Percentiles rank a stretch among this genome's conserved stretches.
Conservation (phyloP, 345 rosid species). For the Microthlaspi erraticum region DNA sequence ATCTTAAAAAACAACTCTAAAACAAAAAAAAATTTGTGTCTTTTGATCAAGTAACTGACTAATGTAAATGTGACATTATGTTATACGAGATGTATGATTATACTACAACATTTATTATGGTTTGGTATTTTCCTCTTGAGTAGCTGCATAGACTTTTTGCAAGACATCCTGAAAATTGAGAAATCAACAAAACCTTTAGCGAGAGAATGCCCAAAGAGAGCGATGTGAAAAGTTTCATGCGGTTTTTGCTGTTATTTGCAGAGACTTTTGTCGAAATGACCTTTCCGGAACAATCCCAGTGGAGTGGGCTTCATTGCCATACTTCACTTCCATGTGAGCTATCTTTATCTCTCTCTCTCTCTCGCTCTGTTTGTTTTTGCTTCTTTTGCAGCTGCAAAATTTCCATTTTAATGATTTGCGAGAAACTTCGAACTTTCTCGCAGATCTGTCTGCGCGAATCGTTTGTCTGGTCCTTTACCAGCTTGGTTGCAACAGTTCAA, state of each 20-base stretch:
- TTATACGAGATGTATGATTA: too few species aligned
- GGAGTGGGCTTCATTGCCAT: constrained; percentile 57
- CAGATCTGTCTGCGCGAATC: constrained; percentile 53
- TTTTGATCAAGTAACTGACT: too few species aligned
- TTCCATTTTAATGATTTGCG: not conserved
- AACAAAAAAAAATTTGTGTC: too few species aligned
- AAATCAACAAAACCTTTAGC: too few species aligned
- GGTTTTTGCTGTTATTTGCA: not conserved
- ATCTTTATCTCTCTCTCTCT: not conserved
- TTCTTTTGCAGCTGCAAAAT: not conserved
- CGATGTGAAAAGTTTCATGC: constrained; percentile 17
- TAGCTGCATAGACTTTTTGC: too few species aligned
- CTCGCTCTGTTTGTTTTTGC: not conserved
- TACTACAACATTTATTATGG: too few species aligned
- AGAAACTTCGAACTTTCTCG: not conserved
- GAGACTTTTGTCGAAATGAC: constrained; percentile 45
- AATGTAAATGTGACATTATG: too few species aligned
- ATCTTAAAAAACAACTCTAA: too few species aligned
- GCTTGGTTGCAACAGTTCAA: constrained; percentile 48
- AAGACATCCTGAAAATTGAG: too few species aligned
- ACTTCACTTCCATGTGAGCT: constrained; percentile 53
- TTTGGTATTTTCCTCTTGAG: too few species aligned
- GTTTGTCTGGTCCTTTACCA: constrained; percentile 55
- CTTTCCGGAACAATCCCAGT: constrained; percentile 57
- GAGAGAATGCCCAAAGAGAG: not conserved